Evolutionary conservation across 805 yeast genomes (phyloP).

Genomic region (Metschnikowia anglica): DNA sequence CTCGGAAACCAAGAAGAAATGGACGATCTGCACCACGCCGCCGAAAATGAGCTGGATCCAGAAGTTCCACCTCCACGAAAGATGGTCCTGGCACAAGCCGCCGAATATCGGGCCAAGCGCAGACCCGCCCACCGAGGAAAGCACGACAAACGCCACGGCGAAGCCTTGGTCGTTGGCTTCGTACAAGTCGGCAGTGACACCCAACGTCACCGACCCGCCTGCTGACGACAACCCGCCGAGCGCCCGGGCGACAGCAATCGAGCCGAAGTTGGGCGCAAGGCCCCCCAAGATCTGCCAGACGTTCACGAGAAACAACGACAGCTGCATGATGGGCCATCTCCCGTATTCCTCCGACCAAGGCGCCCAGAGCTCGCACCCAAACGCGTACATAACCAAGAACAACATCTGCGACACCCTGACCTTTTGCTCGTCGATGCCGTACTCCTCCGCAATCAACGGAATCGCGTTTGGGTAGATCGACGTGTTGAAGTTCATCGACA

Average conservation of each 20-base stretch:
- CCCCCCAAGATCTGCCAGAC: conserved; percentile 36
- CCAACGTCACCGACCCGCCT: conserved; percentile 36
- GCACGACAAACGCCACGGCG: conserved; percentile 34
- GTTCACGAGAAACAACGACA: conserved; percentile 30
- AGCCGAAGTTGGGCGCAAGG: conserved; percentile 30
- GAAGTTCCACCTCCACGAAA: conserved; percentile 27
- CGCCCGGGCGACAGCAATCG: conserved; percentile 26
- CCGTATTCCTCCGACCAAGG: conserved; percentile 39
- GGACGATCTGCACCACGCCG: conserved; percentile 32
- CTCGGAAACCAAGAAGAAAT: conserved; percentile 36
- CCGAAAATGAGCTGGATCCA: conserved; percentile 39
- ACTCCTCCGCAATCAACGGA: conserved; percentile 24
- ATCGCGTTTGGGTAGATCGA: conserved; percentile 32
- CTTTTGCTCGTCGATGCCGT: conserved; percentile 23
- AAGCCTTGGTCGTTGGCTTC: conserved; percentile 33
- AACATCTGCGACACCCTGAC: conserved; percentile 31
- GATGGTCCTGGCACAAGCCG: conserved; percentile 22
- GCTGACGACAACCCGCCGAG: conserved; percentile 34
- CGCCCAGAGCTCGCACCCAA: conserved; percentile 38
- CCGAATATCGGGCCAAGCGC: conserved; percentile 33
- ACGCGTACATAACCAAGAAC: conserved; percentile 31
- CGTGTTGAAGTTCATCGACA: conserved; percentile 44
- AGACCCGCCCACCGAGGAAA: conserved; percentile 34
- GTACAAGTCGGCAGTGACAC: conserved; percentile 37
- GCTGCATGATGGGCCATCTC: conserved; percentile 35